phyloP scores from a whole-genome alignment of 495 filamentous ascomycete genomes.

The Hypomontagnella monticulosa region DNA sequence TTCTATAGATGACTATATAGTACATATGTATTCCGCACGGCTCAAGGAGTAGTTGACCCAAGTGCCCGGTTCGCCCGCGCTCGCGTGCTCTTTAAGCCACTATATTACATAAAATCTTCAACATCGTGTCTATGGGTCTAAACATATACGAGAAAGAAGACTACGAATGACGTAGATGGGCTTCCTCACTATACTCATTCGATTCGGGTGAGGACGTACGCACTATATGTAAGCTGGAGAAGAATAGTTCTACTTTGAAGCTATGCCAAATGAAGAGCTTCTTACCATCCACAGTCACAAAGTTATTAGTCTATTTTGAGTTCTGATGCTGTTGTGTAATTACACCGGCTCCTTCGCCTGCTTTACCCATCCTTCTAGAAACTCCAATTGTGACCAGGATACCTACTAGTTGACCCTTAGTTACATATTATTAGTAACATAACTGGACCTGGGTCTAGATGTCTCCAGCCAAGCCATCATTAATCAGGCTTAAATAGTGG shows the following conservation, averaged over 20 bases:
- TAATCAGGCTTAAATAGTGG: slow-evolving; percentile 14
- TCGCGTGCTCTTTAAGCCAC: slow-evolving; percentile 17
- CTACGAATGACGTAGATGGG: too few relatives aligned
- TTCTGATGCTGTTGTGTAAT: slow-evolving; percentile 23
- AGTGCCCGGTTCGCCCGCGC: slow-evolving; percentile 19
- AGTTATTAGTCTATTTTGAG: slow-evolving; percentile 21
- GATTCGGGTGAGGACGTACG: too few relatives aligned
- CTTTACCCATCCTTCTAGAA: slow-evolving; percentile 24
- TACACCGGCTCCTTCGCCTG: slow-evolving; percentile 18
- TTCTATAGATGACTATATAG: not conserved
- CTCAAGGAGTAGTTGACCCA: slow-evolving; percentile 10
- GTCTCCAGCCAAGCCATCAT: slow-evolving; percentile 17
- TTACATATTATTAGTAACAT: slow-evolving; percentile 14
- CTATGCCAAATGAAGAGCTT: too few relatives aligned
- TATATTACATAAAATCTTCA: not conserved
- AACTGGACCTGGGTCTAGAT: slow-evolving; percentile 7
- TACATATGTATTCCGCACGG: slow-evolving; percentile 4
- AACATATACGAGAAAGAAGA: not conserved
- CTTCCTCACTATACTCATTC: too few relatives aligned
- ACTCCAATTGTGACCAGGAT: slow-evolving; percentile 16
- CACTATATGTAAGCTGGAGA: too few relatives aligned
- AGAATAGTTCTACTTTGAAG: too few relatives aligned
- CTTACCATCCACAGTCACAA: not conserved
- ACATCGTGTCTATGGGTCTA: not conserved
- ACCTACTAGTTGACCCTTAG: too few relatives aligned